A percentile compares a stretch with the other conserved stretches of the same genome.
Evolutionary conservation across 129 eudicot species (phyloP).

Genomic region (Flaveria brownii): DNA sequence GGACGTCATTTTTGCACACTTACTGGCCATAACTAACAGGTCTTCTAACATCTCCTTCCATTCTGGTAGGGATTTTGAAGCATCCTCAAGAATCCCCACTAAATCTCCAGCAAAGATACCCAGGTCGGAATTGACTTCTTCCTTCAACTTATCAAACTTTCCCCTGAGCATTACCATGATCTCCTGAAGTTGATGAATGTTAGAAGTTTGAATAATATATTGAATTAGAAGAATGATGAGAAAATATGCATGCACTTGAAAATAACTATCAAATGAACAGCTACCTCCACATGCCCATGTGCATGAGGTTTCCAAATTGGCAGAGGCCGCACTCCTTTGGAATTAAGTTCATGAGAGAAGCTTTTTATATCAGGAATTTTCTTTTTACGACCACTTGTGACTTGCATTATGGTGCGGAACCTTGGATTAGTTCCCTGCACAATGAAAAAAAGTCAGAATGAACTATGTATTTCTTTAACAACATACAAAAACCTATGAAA

Average conservation of each 20-base stretch:
- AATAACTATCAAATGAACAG: constrained; percentile 18
- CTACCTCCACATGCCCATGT: constrained; percentile 82
- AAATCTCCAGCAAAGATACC: constrained; percentile 90
- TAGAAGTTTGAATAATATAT: constrained; percentile 6
- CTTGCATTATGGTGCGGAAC: constrained; percentile 78
- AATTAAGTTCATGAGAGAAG: constrained; percentile 93
- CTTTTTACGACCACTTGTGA: constrained; percentile 79
- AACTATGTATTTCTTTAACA: constrained; percentile 28
- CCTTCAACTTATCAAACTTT: constrained; percentile 82
- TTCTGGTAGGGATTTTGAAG: constrained; percentile 65
- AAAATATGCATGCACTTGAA: constrained; percentile 20
- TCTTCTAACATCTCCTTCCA: constrained; percentile 73
- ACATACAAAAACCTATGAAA: constrained; percentile 4
- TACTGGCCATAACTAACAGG: constrained; percentile 63
- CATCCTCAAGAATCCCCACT: constrained; percentile 67
- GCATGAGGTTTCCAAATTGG: constrained; percentile 91
- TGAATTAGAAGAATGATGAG: background rate
- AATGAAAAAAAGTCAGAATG: constrained; percentile 21
- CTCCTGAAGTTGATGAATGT: constrained; percentile 51
- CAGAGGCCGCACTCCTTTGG: constrained; percentile 91
- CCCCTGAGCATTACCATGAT: constrained; percentile 73
- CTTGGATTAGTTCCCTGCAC: constrained; percentile 70
- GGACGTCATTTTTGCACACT: constrained; percentile 84
- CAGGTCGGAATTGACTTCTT: constrained; percentile 80
- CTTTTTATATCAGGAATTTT: constrained; percentile 77